These are phyloP conservation scores for Roridomyces roridus DNA, from an alignment of 768 basidiomycete genomes.

Conservation along the genomic window DNA sequence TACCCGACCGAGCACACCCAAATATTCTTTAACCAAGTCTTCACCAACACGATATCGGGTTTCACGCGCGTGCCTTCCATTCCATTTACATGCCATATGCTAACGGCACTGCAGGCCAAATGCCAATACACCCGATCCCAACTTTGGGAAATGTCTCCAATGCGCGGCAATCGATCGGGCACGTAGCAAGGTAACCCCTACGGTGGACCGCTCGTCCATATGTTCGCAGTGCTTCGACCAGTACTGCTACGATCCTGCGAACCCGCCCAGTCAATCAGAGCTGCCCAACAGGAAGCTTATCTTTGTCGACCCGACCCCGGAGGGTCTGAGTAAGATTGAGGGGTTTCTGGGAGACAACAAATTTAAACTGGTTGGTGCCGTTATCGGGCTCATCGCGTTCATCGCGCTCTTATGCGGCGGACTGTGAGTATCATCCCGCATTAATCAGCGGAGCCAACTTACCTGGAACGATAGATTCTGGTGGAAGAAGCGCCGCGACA, in stretches of 20 bases:
- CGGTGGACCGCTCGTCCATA: conserved; percentile 44
- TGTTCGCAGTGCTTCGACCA: conserved; percentile 55
- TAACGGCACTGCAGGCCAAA: conserved; percentile 42
- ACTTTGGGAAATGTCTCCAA: conserved; percentile 70
- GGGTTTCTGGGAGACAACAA: conserved; percentile 52
- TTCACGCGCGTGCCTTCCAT: conserved; percentile 40
- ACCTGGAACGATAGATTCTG: conserved; percentile 23
- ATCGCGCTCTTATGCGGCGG: conserved; percentile 44
- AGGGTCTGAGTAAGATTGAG: conserved; percentile 48
- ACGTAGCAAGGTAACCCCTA: conserved; percentile 44
- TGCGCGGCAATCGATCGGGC: conserved; percentile 66
- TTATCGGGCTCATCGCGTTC: conserved; percentile 46
- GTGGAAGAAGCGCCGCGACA: conserved; percentile 32
- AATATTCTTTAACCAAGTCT: conserved; percentile 68
- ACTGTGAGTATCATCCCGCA: conserved; percentile 39
- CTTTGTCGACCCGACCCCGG: conserved; percentile 63
- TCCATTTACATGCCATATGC: background rate
- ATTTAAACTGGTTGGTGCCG: conserved; percentile 54
- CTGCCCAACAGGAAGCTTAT: conserved; percentile 50
- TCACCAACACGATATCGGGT: conserved; percentile 59
- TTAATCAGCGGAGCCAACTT: background rate
- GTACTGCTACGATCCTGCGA: conserved; percentile 58
- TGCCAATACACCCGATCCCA: conserved; percentile 62
- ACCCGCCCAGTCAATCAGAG: conserved; percentile 47
- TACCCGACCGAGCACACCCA: conserved; percentile 62